These are phyloP conservation scores for Beauveria caledonica DNA, from an alignment of 2,329 filamentous ascomycete species.

Conservation along the genomic window DNA sequence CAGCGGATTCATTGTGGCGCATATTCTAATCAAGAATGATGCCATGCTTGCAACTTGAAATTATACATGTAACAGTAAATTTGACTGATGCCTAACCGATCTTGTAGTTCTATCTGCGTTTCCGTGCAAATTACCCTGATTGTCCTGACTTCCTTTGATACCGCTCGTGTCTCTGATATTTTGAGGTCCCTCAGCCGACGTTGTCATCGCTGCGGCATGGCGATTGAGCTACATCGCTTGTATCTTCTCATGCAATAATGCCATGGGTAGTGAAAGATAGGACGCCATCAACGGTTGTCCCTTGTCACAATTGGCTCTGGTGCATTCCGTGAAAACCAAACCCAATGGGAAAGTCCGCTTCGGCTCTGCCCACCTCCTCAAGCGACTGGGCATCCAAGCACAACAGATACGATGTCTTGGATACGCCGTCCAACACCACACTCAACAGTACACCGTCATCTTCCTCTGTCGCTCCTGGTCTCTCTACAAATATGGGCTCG, in stretches of 20 bases:
- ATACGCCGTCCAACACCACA: conserved; percentile 55
- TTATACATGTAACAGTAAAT: not conserved
- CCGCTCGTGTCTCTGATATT: too few relatives aligned
- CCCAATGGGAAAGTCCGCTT: conserved; percentile 50
- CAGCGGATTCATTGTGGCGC: conserved; percentile 36
- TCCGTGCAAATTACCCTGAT: too few relatives aligned
- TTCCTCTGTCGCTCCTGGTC: conserved; percentile 37
- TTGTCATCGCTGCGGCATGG: not conserved
- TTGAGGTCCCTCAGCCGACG: not conserved
- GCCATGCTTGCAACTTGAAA: not conserved
- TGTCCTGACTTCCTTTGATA: too few relatives aligned
- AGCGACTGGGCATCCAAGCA: conserved; percentile 56
- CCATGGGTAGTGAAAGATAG: too few relatives aligned
- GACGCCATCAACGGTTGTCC: too few relatives aligned
- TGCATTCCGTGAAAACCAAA: conserved; percentile 60
- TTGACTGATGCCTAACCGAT: not conserved
- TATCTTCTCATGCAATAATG: not conserved
- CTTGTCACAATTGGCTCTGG: not conserved
- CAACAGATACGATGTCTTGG: conserved; percentile 54
- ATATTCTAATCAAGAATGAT: conserved; percentile 28
- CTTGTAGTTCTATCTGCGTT: too few relatives aligned
- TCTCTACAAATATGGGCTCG: conserved; percentile 58
- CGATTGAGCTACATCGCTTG: not conserved
- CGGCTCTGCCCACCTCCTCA: conserved; percentile 55
- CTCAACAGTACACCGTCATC: conserved; percentile 56